Evolutionary conservation across 805 yeast genomes (phyloP).

Genomic region (Komagataella ulmi): DNA sequence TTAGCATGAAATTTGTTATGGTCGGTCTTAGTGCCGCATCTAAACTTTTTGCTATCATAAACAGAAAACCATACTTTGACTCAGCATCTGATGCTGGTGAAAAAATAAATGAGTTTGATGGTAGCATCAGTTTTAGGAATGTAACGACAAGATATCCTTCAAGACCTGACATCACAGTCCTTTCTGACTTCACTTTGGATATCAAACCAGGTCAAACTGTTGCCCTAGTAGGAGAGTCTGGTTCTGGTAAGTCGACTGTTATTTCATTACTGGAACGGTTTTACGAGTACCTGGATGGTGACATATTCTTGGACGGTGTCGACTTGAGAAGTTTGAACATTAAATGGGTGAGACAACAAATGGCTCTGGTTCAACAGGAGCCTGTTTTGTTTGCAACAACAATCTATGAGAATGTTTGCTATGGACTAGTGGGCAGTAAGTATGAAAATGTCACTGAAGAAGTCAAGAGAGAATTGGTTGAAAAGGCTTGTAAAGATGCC

Average conservation of each 20-base stretch:
- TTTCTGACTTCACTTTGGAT: conserved; percentile 27
- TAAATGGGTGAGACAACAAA: conserved; percentile 31
- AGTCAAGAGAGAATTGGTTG: conserved; percentile 59
- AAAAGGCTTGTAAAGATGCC: conserved; percentile 52
- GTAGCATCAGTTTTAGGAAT: conserved; percentile 46
- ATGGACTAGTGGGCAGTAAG: conserved; percentile 64
- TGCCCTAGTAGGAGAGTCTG: conserved; percentile 77
- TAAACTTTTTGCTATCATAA: conserved; percentile 26
- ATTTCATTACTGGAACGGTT: conserved; percentile 42
- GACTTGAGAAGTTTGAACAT: conserved; percentile 34
- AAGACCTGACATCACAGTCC: conserved; percentile 24
- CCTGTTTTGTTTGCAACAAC: conserved; percentile 65
- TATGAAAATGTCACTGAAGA: conserved; percentile 58
- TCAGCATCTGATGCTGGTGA: conserved; percentile 28
- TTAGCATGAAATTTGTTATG: conserved; percentile 20
- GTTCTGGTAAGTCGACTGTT: conserved; percentile 84
- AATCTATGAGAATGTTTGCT: conserved; percentile 64
- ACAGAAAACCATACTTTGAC: conserved; percentile 24
- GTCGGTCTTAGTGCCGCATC: conserved; percentile 25
- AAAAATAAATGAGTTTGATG: conserved; percentile 25
- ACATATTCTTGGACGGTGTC: conserved; percentile 28
- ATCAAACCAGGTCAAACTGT: conserved; percentile 35
- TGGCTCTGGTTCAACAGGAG: conserved; percentile 67
- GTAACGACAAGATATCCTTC: conserved; percentile 76
- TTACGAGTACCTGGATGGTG: conserved; percentile 24